phyloP scores from a whole-genome alignment of 23 red algal species.

The Agarophyton chilense region DNA sequence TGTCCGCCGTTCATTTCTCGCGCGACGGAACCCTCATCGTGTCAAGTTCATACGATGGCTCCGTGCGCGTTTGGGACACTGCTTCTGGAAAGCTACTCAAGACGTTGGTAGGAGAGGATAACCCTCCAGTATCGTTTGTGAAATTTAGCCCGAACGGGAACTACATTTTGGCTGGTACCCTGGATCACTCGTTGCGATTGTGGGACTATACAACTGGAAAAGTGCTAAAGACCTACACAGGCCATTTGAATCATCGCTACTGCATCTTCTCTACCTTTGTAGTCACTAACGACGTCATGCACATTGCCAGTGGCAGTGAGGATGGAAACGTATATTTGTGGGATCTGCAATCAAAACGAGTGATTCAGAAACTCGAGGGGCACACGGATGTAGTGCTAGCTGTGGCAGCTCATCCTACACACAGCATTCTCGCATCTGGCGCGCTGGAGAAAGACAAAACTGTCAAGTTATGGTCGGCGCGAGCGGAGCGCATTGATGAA shows the following conservation, averaged over 20 bases:
- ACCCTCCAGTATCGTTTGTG: constrained; percentile 80
- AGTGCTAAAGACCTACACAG: constrained; percentile 93
- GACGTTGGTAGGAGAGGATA: constrained; percentile 86
- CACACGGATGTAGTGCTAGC: constrained; percentile 92
- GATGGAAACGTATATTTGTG: constrained; percentile 83
- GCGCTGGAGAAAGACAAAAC: constrained; percentile 91
- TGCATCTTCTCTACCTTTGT: constrained; percentile 93
- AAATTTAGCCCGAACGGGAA: constrained; percentile 92
- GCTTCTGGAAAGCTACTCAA: constrained; percentile 80
- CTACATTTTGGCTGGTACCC: constrained; percentile 85
- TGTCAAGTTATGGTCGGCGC: constrained; percentile 84
- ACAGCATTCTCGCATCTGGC: constrained; percentile 79
- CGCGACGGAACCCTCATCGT: constrained; percentile 94
- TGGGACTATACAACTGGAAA: constrained; percentile 87
- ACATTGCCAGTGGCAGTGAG: constrained; percentile 92
- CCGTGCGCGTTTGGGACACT: constrained; percentile 90
- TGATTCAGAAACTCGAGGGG: constrained; percentile 81
- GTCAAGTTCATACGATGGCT: constrained; percentile 91
- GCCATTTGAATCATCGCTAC: constrained; percentile 79
- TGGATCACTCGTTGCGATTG: constrained; percentile 86
- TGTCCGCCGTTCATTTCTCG: constrained; percentile 90
- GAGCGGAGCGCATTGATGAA: neutral
- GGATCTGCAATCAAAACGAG: constrained; percentile 84
- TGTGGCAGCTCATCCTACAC: constrained; percentile 84
- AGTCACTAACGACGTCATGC: constrained; percentile 51